Base-by-base conservation (phyloP, 75 land plant genomes). In the Isoetes taiwanensis region DNA sequence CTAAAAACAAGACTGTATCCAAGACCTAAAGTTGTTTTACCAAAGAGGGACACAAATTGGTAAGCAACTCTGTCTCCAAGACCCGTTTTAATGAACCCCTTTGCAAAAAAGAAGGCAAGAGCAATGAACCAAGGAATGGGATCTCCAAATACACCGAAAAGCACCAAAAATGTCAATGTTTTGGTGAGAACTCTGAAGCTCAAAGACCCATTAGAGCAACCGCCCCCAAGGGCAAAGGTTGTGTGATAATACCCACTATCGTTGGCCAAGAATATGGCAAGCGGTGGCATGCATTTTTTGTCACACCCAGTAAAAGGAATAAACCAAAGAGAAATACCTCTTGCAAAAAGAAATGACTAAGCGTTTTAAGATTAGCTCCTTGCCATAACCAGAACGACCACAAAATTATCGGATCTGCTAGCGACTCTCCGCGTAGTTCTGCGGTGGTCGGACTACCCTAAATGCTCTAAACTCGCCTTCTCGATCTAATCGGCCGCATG, bases 71-170 rank as follows among this genome's bases (percentile, higher is more conserved):
- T 16, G 50, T 46, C 23, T 5, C 50, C 50, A 5, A 46, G 50
- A 19, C 50, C 50, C 25, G 50, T 46, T n/a, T 46, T 46, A 23
- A 46, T 46, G 19, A 46, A 46, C 4, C 50, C 50, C 16, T 46
- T 46, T 5, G 50, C 50, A n/a, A 46, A 46, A 23, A 46, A 46
- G 50, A 46, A 46, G 6, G 50, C 50, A 23, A 46, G 50, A 6
- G 50, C 50, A 23, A 46, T 46, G 50, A 46, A 23, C 50, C 50
- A 46, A 23, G 50, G 50, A n/a, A 46, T 46, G 50, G 50, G 50
- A 19, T 46, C 50, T 5, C 50, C 50, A 46, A 46, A 46, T 4
- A 23, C 50, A n/a, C 50, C 23, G 25, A 46, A 46, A 8, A 23
- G 21, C 5, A 23, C 50, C 6, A 23, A 19, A n/a, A 46, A 46